Percentiles rank a stretch among this genome's conserved stretches.
Conservation (phyloP, 1,284 basidiomycete genomes). For the Ceratobasidium sp. region DNA sequence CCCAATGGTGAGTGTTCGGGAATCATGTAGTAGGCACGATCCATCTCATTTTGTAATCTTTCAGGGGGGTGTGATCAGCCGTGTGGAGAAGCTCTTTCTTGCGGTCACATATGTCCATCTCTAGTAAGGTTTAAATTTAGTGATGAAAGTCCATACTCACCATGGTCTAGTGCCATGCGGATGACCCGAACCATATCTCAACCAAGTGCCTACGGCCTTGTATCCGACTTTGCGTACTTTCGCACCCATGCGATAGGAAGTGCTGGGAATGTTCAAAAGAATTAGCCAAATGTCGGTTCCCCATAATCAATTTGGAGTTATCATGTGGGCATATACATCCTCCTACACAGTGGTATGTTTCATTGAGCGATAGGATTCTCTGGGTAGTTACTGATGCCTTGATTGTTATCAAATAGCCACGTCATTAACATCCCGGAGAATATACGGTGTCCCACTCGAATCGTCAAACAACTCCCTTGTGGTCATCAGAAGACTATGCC, state of each 20-base stretch:
- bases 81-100: slow-evolving; percentile 64
- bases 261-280: slow-evolving; percentile 55
- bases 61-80: slow-evolving; percentile 66
- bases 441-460: slow-evolving; percentile 56
- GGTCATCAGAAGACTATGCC: slow-evolving; percentile 59
- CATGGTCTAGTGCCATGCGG: slow-evolving; percentile 67
- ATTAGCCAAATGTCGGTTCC: slow-evolving; percentile 65
- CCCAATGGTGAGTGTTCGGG: slow-evolving; percentile 63
- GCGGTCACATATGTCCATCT: slow-evolving; percentile 71
- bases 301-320: slow-evolving; percentile 57
- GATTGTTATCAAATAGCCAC: slow-evolving; percentile 54
- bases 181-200: slow-evolving; percentile 61
- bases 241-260: slow-evolving; percentile 64
- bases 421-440: slow-evolving; percentile 55
- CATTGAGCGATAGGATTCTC: not conserved
- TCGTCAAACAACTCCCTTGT: slow-evolving; percentile 62
- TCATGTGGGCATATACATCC: slow-evolving; percentile 66
- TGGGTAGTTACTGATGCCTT: slow-evolving; percentile 15
- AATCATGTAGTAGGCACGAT: not conserved
- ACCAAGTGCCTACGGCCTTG: slow-evolving; percentile 62
- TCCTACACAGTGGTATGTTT: slow-evolving; percentile 61
- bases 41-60: slow-evolving; percentile 1
- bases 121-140: slow-evolving; percentile 54
- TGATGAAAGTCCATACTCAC: not conserved
- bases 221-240: slow-evolving; percentile 58